phyloP scores from a whole-genome alignment of 23 red algal genomes.

The Chondrus crispus region DNA sequence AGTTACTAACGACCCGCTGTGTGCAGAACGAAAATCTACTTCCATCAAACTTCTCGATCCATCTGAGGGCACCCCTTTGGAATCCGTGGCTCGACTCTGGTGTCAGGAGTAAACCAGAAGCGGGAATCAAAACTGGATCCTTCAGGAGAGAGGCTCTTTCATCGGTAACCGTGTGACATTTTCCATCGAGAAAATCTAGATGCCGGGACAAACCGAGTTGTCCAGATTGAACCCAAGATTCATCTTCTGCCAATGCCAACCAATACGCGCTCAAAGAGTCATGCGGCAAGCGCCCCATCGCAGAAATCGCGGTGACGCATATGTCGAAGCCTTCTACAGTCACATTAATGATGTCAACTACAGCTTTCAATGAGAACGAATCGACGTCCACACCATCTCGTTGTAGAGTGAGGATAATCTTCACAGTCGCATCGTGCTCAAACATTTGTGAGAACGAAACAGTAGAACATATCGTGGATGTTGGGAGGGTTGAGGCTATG shows the following conservation, averaged over 20 bases:
- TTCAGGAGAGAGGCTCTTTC: not conserved
- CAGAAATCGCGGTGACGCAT: too few species aligned
- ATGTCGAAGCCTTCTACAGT: too few species aligned
- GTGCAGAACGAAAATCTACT: not conserved
- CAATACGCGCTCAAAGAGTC: not conserved
- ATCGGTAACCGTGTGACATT: not conserved
- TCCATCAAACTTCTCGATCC: not conserved
- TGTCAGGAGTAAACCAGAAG: not conserved
- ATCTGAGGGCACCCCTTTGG: not conserved
- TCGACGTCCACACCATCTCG: too few species aligned
- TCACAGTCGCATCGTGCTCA: too few species aligned
- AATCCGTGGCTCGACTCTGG: not conserved
- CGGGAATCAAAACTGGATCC: not conserved
- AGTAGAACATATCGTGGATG: too few species aligned
- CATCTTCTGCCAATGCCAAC: not conserved
- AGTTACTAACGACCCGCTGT: not conserved
- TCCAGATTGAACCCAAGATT: not conserved
- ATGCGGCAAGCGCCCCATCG: too few species aligned
- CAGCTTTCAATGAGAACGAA: too few species aligned
- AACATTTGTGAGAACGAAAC: too few species aligned
- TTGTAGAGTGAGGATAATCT: too few species aligned
- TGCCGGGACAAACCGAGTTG: not conserved
- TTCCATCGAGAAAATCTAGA: not conserved
- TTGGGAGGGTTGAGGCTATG: too few species aligned
- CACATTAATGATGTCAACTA: too few species aligned